Evolutionary conservation across 2,329 filamentous ascomycete species (phyloP), one percentile per base, ranked within the genome.

Genomic region (Beauveria sp.): DNA sequence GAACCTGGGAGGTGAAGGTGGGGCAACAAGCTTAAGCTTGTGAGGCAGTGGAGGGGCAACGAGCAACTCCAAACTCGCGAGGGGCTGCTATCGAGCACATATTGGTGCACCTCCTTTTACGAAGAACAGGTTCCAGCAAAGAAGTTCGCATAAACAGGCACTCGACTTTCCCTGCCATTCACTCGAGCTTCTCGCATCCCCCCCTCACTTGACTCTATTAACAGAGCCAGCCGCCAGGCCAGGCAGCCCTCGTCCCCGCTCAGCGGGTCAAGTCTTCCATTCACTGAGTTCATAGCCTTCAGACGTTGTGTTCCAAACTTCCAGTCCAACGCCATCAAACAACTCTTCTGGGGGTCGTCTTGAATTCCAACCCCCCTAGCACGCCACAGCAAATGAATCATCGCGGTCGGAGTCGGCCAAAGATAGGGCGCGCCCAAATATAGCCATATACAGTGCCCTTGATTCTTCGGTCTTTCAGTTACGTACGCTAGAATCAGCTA

Each of bases 391-490:
- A 64, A 45, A 64, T 66, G 59, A 66, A 67, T 43, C 42, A 45
- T 10, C 63, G 63, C 24, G 52, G 67, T 46, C 62, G 63, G 43
- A 53, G n/a, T 12, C 30, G 42, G 16, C 58, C 54, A 53, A 64
- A 50, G 7, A 38, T 38, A 38, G 30, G 30, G 30, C 12, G 5
- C 30, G 3, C 30, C 10, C 10, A 34, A 34, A 12, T 12, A 38
- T 12, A 14, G 14, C 34, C 34, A 38, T 38, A 38, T 14, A 49
- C 30, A 22, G 3, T 2, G 26, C 26, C 12, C 26, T 18, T 58
- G 66, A 67, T 54, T 61, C 60, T 38, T 38, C 14, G 34, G 34
- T 38, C 34, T 16, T 38, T 38, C 34, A 38, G 2, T 38, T 5
- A 38, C 14, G 14, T 38, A 38, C 34, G 1, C 34, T 38, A 38